These are phyloP conservation scores for Erigeron philadelphicus DNA, from an alignment of 140 eudicot species.

Conservation along the genomic window DNA sequence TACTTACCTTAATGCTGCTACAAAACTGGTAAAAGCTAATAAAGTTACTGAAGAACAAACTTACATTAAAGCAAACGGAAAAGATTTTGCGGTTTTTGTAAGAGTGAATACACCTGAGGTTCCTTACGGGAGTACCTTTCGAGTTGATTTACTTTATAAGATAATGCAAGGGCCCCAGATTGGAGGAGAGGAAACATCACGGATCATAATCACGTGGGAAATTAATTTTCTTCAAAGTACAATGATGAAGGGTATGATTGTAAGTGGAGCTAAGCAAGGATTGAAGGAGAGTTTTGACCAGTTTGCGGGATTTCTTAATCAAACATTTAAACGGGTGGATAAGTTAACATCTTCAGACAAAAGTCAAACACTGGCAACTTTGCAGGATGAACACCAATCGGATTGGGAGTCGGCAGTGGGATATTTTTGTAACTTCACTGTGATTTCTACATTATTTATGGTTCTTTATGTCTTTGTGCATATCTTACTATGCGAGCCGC, in stretches of 20 bases:
- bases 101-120: slow-evolving; percentile 80
- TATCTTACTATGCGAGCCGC: slow-evolving; percentile 46
- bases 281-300: slow-evolving; percentile 79
- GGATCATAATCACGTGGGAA: slow-evolving; percentile 64
- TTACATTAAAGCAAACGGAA: slow-evolving; percentile 60
- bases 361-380: slow-evolving; percentile 49
- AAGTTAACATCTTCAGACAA: slow-evolving; percentile 39
- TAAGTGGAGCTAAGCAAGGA: slow-evolving; percentile 83
- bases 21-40: slow-evolving; percentile 70
- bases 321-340: slow-evolving; percentile 34
- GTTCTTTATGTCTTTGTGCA: slow-evolving; percentile 53
- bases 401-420: slow-evolving; percentile 59
- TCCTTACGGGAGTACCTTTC: slow-evolving; percentile 74
- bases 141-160: slow-evolving; percentile 64
- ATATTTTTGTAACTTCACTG: slow-evolving; percentile 73
- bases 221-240: slow-evolving; percentile 64
- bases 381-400: slow-evolving; percentile 55
- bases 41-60: slow-evolving; percentile 83
- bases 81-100: slow-evolving; percentile 58
- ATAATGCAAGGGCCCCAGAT: slow-evolving; percentile 48
- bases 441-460: slow-evolving; percentile 52
- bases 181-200: slow-evolving; percentile 59
- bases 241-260: slow-evolving; percentile 90
- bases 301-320: slow-evolving; percentile 54
- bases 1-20: slow-evolving; percentile 63